Percentiles rank a stretch among this genome's conserved stretches.
phyloP scores from a whole-genome alignment of 805 yeast species.

The Kodamaea leandrae region DNA sequence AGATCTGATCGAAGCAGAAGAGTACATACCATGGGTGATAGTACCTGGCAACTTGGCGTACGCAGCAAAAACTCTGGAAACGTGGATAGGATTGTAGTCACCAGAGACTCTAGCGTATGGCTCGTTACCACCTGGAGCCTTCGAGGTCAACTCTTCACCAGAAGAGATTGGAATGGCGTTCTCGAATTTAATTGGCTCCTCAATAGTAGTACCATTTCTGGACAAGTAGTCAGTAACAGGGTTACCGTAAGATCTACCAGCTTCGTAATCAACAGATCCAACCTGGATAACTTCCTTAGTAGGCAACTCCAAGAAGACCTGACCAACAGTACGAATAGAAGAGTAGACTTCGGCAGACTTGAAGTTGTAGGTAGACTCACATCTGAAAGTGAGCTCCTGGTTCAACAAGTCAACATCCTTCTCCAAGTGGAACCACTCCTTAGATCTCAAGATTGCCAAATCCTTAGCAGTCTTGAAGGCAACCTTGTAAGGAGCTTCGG shows the following conservation, averaged over 20 bases:
- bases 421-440: conserved; percentile 95
- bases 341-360: conserved; percentile 74
- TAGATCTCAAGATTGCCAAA: conserved; percentile 87
- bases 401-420: conserved; percentile 66
- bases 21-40: conserved; percentile 98
- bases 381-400: conserved; percentile 84
- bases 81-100: conserved; percentile 98
- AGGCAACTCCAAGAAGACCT: conserved; percentile 82
- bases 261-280: conserved; percentile 82
- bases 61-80: conserved; percentile 88
- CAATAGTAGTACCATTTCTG: conserved; percentile 90
- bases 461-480: conserved; percentile 74
- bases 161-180: conserved; percentile 82
- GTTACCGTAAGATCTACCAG: conserved; percentile 92
- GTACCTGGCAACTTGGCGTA: conserved; percentile 96
- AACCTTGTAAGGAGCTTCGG: conserved; percentile 85
- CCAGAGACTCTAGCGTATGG: conserved; percentile 97
- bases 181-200: conserved; percentile 89
- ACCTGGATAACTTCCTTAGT: conserved; percentile 84
- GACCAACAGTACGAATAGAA: conserved; percentile 80
- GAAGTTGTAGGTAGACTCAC: conserved; percentile 79
- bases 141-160: conserved; percentile 57
- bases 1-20: conserved; percentile 92
- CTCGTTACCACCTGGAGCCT: conserved; percentile 94
- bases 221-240: conserved; percentile 93